Base-by-base conservation (phyloP, 176 grass and related monocot species). In the Eremochloa ophiuroides region DNA sequence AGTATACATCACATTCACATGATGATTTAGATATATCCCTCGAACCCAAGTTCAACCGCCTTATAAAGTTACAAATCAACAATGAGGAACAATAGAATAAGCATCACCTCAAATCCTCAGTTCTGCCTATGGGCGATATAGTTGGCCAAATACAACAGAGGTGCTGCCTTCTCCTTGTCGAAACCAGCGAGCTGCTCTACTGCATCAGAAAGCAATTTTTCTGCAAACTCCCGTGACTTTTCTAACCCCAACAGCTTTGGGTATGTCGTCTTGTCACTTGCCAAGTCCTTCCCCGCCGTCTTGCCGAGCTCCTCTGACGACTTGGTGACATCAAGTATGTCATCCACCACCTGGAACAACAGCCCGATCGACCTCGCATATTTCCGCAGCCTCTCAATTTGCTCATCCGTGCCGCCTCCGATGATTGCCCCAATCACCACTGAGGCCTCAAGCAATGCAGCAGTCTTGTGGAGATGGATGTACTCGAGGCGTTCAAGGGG, bases 381-480 rank as follows among this genome's bases (percentile, higher is more conserved):
- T 39, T 67, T 77, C 37, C 91, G 84, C 77, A 97, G 27, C 16
- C 77, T 53, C 27, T 91, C 88, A 15, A 97, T 87, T 30, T 97
- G 86, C 27, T 87, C 83, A 15, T 97, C 84, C 0, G 91, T 89
- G 29, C 77, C 94, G 37, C 88, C 94, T 18, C 91, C 91, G 6
- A 93, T 80, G 56, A 93, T 93, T 18, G 94, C 91, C 25, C 91
- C 94, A 8, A 88, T 89, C 60, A 97, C 91, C 63, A 91, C 91
- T 0, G 94, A 88, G 26, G 88, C 94, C 86, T 97, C 91, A 6
- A 97, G 91, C 69, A 97, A 90, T 25, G 85, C 83, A 29, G 91
- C 94, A 2, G 94, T 97, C 81, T 97, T 97, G 88, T 97, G 91
- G 41, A 97, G 82, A 73, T 97, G 94, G 77, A 97, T 93, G 83